Evolutionary conservation across 2,329 filamentous ascomycete species (phyloP).

Genomic region (Amylocarpus encephaloides): DNA sequence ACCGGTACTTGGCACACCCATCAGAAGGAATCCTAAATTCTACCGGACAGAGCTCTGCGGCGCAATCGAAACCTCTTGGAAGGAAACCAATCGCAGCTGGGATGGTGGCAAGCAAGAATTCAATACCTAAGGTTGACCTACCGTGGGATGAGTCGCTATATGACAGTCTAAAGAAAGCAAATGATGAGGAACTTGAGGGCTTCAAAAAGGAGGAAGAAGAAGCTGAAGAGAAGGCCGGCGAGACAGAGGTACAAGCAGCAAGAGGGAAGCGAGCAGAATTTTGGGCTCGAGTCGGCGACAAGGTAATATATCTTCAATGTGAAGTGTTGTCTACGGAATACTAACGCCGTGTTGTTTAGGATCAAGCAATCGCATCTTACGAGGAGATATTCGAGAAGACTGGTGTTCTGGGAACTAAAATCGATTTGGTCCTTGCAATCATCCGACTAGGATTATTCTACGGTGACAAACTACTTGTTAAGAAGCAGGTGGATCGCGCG

Average conservation of each 20-base stretch:
- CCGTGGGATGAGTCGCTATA: constrained; percentile 92
- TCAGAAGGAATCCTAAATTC: constrained; percentile 54
- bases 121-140: constrained; percentile 59
- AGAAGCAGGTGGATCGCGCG: constrained; percentile 88
- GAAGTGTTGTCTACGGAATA: neutral
- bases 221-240: constrained; percentile 89
- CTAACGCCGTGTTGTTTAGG: constrained; percentile 45
- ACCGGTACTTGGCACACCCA: constrained; percentile 77
- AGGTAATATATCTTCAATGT: constrained; percentile 51
- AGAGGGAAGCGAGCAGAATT: constrained; percentile 94
- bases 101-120: constrained; percentile 67
- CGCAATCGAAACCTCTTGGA: constrained; percentile 48
- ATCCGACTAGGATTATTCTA: constrained; percentile 96
- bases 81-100: constrained; percentile 66
- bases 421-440: constrained; percentile 92
- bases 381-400: constrained; percentile 95
- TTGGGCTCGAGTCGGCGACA: constrained; percentile 92
- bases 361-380: constrained; percentile 87
- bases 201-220: constrained; percentile 88
- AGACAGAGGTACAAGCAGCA: constrained; percentile 89
- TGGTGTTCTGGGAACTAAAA: constrained; percentile 93
- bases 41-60: constrained; percentile 39
- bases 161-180: constrained; percentile 66
- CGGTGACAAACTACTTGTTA: constrained; percentile 83
- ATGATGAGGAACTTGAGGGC: constrained; percentile 68